Base-by-base conservation (phyloP, 306 rosid genomes). In the Echinosophora koreensis region DNA sequence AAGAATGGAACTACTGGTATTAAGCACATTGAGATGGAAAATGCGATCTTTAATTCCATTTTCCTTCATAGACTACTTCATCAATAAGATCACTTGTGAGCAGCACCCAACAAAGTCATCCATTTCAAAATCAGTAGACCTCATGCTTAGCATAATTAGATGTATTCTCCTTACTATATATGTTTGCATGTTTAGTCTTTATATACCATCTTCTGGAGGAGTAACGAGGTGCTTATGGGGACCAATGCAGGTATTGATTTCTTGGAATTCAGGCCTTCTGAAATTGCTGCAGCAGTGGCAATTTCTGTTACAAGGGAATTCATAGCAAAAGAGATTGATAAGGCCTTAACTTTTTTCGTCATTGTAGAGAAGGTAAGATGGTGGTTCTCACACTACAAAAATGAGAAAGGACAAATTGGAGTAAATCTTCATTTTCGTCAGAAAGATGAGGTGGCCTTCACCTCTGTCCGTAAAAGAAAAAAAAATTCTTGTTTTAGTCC, bases 211-310 rank as follows among this genome's bases (percentile, higher is more conserved):
- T 60, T 79, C 69, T 74, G 59, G 71, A 62, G 61, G 56, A 72
- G 72, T 80, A 81, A 86, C 62, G 78, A 30, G 76, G 46, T 77
- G 44, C 74, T 79, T 72, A 74, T 71, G 69, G 83, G 84, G 66
- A 80, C 54, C 57, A 84, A 83, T 90, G 86, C 89, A 93, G 98
- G 84, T 73, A 73, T 88, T 80, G 89, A 93, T 79, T 91, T 93
- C 87, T 91, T 93, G 92, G 96, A 93, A 72, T 91, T 88, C 84
- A 82, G 51, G 74, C 91, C 98, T 62, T 93, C 97, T 65, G 98
- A 93, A 83, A 88, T 93, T 14, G 98, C 96, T 27, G 89, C 93
- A 38, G 92, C 96, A 5, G 93, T 85, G 65, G 96, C 97, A 76
- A 85, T 90, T 68, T 87, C 76, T 55, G 80, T 85, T 71, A 80